phyloP scores from a whole-genome alignment of 805 yeast genomes.

The Candida suzukii region DNA sequence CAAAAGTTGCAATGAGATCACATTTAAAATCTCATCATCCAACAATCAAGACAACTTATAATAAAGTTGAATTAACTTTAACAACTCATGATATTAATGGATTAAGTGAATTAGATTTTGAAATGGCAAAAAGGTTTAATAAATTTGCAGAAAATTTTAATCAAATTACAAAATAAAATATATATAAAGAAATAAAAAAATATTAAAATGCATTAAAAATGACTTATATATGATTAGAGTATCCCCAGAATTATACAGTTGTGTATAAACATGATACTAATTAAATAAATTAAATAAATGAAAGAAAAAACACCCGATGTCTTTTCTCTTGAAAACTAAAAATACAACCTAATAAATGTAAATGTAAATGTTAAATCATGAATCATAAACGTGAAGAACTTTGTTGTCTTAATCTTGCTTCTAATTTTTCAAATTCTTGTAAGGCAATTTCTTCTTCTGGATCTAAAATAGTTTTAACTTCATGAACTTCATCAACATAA shows the following conservation, averaged over 20 bases:
- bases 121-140: constrained; percentile 44
- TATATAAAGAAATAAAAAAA: too few relatives aligned
- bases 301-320: too few relatives aligned
- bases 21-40: constrained; percentile 67
- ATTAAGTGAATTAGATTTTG: constrained; percentile 49
- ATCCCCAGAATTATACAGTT: too few relatives aligned
- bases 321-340: too few relatives aligned
- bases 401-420: constrained; percentile 31
- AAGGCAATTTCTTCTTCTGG: constrained; percentile 53
- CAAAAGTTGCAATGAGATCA: constrained; percentile 47
- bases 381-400: neutral
- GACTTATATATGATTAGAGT: too few relatives aligned
- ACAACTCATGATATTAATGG: constrained; percentile 61
- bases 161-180: too few relatives aligned
- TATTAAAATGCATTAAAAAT: too few relatives aligned
- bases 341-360: too few relatives aligned
- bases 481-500: constrained; percentile 60
- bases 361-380: too few relatives aligned
- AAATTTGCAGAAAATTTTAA: constrained; percentile 21
- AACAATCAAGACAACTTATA: constrained; percentile 56
- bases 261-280: too few relatives aligned
- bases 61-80: constrained; percentile 42
- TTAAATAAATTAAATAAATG: too few relatives aligned
- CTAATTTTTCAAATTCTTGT: constrained; percentile 80
- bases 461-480: constrained; percentile 36